Evolutionary conservation across 192 early-diverging fungal genomes (phyloP).

Genomic region (Umbelopsis sp.): DNA sequence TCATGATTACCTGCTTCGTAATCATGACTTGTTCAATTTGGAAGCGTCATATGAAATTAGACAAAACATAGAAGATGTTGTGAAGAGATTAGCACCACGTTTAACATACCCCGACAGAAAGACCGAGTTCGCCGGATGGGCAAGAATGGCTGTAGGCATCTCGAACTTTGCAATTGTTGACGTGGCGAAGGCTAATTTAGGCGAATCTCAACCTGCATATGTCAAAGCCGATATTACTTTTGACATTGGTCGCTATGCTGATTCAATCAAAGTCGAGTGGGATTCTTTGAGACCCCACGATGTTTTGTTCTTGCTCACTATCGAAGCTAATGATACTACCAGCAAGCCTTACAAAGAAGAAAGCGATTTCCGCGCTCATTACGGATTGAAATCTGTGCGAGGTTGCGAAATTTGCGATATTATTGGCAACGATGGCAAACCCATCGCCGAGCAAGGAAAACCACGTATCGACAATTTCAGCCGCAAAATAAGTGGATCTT

Average conservation of each 20-base stretch:
- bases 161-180: conserved; percentile 70
- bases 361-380: conserved; percentile 60
- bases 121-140: conserved; percentile 91
- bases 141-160: conserved; percentile 85
- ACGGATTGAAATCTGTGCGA: conserved; percentile 80
- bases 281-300: conserved; percentile 82
- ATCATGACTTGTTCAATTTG: conserved; percentile 80
- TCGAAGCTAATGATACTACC: conserved; percentile 58
- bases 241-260: conserved; percentile 66
- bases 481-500: conserved; percentile 40
- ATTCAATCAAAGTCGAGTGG: conserved; percentile 86
- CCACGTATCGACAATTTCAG: conserved; percentile 39
- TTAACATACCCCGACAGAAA: conserved; percentile 51
- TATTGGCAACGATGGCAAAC: conserved; percentile 71
- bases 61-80: conserved; percentile 88
- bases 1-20: conserved; percentile 89
- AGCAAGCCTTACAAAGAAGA: conserved; percentile 47
- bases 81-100: conserved; percentile 76
- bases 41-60: conserved; percentile 87
- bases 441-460: conserved; percentile 50
- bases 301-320: conserved; percentile 83
- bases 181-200: conserved; percentile 71
- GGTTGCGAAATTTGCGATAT: conserved; percentile 85
- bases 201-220: conserved; percentile 65
- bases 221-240: conserved; percentile 81